Base-by-base conservation (phyloP, 768 basidiomycete species). In the Pulveroboletus sp. region DNA sequence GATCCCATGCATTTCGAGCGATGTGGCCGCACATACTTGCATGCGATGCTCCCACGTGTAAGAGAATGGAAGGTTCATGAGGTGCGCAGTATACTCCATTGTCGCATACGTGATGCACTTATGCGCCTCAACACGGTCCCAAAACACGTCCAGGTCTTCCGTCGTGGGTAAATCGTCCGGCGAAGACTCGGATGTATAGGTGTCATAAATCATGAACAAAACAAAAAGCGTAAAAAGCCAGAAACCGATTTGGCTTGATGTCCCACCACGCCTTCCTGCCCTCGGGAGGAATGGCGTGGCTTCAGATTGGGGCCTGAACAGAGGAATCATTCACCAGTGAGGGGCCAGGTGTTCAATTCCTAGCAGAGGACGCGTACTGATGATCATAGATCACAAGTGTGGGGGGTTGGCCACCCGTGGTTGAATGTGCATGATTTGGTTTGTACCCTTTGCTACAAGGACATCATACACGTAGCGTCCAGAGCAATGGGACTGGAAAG, bases 31-130 rank as follows among this genome's bases (percentile, higher is more conserved):
- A 53, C 66, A 66, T 0, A 57, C 62, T 5, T 54, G 52, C 14
- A 60, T 12, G 5, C 53, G 56, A 33, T 53, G 55, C 7, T 32
- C 33, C 47, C 61, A 61, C n/a, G n/a, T n/a, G n/a, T n/a, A n/a
- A 16, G 43, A 40, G 1, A 11, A 20, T 5, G 66, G 68, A 16
- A 69, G 36, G 36, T 68, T 68, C 43, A 54, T 55, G 5, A 70
- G 47, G 4, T 49, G 48, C 0, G 69, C 69, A 1, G 61, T 57
- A 29, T 70, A 69, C 39, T 59, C 57, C 37, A 63, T 58, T 2
- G 63, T 60, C 0, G 52, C 64, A 44, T 64, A 68, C 0, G 61
- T 58, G 24, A 45, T 59, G 47, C 69, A 70, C 13, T 23, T 27
- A 39, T 60, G 55, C 8, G 49, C 34, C 14, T 54, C 43, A 2